Evolutionary conservation across 257 asterid species (phyloP).

Genomic region (Craterostigma plantagineum): DNA sequence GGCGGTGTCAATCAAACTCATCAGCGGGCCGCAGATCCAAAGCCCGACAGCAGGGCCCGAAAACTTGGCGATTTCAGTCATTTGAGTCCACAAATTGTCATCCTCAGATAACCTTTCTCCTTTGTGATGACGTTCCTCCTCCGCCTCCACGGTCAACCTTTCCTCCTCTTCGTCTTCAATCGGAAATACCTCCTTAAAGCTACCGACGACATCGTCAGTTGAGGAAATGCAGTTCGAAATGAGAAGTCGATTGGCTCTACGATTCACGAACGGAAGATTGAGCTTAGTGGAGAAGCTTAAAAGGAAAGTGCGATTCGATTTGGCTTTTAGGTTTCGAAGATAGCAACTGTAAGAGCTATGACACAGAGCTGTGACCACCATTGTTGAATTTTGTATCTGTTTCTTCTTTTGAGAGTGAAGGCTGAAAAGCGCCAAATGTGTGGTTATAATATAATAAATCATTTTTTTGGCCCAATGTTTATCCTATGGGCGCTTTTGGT

Average conservation of each 20-base stretch:
- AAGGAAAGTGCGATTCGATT: too few relatives aligned
- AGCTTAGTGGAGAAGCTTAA: too few relatives aligned
- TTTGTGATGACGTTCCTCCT: constrained; percentile 8
- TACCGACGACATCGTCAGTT: constrained; percentile 4
- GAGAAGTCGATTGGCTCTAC: neutral
- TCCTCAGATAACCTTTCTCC: constrained; percentile 19
- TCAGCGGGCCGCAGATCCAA: constrained; percentile 71
- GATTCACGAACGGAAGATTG: neutral
- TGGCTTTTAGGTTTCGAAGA: too few relatives aligned
- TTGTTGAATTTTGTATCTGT: too few relatives aligned
- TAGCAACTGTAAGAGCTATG: too few relatives aligned
- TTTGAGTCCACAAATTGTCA: constrained; percentile 39
- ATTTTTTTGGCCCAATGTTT: too few relatives aligned
- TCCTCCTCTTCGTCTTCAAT: constrained; percentile 12
- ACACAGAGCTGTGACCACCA: too few relatives aligned
- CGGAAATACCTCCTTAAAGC: constrained; percentile 4
- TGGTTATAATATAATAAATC: too few relatives aligned
- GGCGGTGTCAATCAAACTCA: constrained; percentile 77
- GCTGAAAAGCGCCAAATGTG: too few relatives aligned
- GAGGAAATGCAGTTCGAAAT: constrained; percentile 8
- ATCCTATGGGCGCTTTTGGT: too few relatives aligned
- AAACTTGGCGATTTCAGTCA: constrained; percentile 49
- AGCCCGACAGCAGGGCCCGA: constrained; percentile 87
- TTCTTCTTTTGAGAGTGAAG: too few relatives aligned
- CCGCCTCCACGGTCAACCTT: constrained; percentile 8